Evolutionary conservation across 495 filamentous ascomycete species (phyloP).

Genomic region (Hypoxylon fuscum): DNA sequence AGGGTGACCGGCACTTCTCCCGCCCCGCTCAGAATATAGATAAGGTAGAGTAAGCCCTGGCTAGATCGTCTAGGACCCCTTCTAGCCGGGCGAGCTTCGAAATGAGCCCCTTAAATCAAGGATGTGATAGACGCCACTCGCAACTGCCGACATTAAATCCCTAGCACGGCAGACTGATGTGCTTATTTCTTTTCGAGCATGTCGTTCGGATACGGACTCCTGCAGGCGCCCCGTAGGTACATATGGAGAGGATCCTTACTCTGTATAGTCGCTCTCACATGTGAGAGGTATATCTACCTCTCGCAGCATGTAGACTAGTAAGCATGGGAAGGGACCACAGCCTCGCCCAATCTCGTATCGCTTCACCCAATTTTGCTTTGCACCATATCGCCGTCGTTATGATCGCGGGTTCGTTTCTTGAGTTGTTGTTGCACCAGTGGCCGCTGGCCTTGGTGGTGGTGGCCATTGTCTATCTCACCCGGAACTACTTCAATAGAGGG

Average conservation of each 20-base stretch:
- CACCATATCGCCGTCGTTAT: slow-evolving; percentile 2
- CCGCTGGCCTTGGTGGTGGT: slow-evolving; percentile 4
- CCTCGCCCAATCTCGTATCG: background rate
- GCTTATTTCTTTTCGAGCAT: slow-evolving; percentile 3
- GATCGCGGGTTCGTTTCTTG: slow-evolving; percentile 13
- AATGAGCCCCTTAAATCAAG: background rate
- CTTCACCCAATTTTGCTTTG: background rate
- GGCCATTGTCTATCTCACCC: slow-evolving; percentile 8
- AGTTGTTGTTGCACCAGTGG: slow-evolving; percentile 19
- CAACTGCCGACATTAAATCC: slow-evolving; percentile 18
- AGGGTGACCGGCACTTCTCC: background rate
- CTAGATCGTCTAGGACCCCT: slow-evolving; percentile 7
- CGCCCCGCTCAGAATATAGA: slow-evolving; percentile 1
- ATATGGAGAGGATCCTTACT: background rate
- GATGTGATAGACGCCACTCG: background rate
- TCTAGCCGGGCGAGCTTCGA: background rate
- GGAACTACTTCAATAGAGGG: slow-evolving; percentile 25
- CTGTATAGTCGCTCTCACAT: background rate
- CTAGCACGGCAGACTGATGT: background rate
- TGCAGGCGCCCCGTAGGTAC: background rate
- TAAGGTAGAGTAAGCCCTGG: background rate
- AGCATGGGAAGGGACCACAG: background rate
- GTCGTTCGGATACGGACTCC: background rate
- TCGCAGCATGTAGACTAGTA: slow-evolving; percentile 1
- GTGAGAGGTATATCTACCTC: slow-evolving; percentile 4